A percentile compares a stretch with the other conserved stretches of the same genome.
Conservation (phyloP, 805 yeast genomes). For the Torulaspora indica region DNA sequence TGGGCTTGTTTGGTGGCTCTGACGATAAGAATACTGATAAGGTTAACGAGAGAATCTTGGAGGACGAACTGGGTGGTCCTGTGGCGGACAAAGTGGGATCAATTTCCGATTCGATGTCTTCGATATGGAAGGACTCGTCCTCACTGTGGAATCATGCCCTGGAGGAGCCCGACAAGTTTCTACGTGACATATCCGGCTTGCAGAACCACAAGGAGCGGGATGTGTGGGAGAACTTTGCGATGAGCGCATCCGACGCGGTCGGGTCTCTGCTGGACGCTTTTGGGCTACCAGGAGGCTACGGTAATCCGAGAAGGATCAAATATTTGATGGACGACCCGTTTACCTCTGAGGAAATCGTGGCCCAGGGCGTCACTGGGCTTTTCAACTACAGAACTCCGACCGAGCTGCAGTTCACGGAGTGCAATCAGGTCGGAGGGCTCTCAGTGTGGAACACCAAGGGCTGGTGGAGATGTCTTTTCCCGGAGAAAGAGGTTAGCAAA, state of each 20-base stretch:
- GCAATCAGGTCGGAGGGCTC: conserved; percentile 60
- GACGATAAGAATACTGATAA: conserved; percentile 15
- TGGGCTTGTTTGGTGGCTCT: conserved; percentile 21
- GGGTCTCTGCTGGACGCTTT: conserved; percentile 28
- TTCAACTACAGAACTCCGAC: conserved; percentile 58
- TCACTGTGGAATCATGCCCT: conserved; percentile 20
- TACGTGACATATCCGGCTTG: conserved; percentile 9
- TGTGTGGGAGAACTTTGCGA: conserved; percentile 16
- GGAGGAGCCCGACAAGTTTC: conserved; percentile 15
- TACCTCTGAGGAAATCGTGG: conserved; percentile 16
- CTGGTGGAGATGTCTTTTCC: conserved; percentile 87
- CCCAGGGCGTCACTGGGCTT: conserved; percentile 38
- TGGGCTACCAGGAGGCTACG: conserved; percentile 25
- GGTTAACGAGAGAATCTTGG: conserved; percentile 15
- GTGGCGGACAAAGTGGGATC: conserved; percentile 13
- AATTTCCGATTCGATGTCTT: conserved; percentile 18
- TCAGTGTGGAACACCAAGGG: conserved; percentile 83
- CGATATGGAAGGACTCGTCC: conserved; percentile 16
- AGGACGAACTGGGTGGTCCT: conserved; percentile 10
- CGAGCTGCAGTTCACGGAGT: conserved; percentile 52
- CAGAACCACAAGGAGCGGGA: conserved; percentile 14
- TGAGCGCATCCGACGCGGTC: conserved; percentile 20
- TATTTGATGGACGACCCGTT: conserved; percentile 19
- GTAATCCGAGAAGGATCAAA: conserved; percentile 17
- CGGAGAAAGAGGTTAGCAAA: conserved; percentile 43